Base-by-base conservation (phyloP, 495 filamentous ascomycete species). In the Trichoderma virens region DNA sequence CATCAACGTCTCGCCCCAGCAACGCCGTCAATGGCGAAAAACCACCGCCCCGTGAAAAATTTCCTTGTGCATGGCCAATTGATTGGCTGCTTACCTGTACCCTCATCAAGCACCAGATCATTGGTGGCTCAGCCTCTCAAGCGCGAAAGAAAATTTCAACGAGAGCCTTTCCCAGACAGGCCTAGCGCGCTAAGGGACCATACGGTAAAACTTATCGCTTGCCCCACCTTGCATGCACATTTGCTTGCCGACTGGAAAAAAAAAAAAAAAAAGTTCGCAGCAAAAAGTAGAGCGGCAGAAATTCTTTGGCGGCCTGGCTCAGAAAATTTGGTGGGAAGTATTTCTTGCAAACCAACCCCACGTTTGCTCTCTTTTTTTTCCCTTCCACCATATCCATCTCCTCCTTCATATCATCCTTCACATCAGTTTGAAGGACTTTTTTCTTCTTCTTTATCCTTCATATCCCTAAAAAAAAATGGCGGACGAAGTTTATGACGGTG, bases 401-500 rank as follows among this genome's bases (percentile, higher is more conserved):
- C 64, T 66, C 68, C 65, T 66, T 66, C 59, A 65, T 66, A 61
- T 67, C 65, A 67, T 69, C 69, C 67, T 65, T 67, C 66, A 72
- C 72, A 68, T 56, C 67, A 62, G 62, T 63, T 67, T 62, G 65
- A 64, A 67, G 64, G 67, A 65, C 30, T 60, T 65, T 59, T 62
- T 60, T 32, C 31, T 61, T 60, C 59, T 59, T 64, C 35, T 63
- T 66, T 54, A 63, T 63, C 62, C 61, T 62, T 66, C 59, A 64
- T 62, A 64, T 54, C 69, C 70, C 69, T 62, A 9, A 23, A 35
- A 60, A 74, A 81, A 67, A 76, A 95, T 97, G 92, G 87, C 91
- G 75, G 90, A 96, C 79, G 92, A 96, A 87, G 89, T 93, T 70
- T 98, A 97, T 81, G 94, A 97, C 72, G 94, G 94, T 83, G 94